A percentile compares a stretch with the other conserved stretches of the same genome.
These are phyloP conservation scores for Teratosphaeria destructans DNA, from an alignment of 2,329 filamentous ascomycete species.

Conservation along the genomic window DNA sequence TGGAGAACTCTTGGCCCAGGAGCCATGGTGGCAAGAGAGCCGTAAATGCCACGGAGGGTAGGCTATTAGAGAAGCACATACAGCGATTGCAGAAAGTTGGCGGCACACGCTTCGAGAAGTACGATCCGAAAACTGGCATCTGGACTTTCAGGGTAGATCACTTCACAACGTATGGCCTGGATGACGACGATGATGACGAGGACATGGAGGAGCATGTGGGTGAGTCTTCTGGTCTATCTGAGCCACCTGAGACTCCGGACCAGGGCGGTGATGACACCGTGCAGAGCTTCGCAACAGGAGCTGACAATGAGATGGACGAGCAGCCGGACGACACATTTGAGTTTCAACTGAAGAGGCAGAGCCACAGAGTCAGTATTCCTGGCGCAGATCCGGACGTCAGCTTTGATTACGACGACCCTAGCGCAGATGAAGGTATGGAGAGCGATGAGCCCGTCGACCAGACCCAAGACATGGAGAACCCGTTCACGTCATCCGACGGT, in stretches of 20 bases:
- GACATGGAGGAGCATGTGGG: slow-evolving; percentile 41
- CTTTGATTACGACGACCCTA: slow-evolving; percentile 49
- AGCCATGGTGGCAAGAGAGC: slow-evolving; percentile 45
- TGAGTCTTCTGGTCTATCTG: slow-evolving; percentile 31
- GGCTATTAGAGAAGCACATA: slow-evolving; percentile 69
- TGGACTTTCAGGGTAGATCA: slow-evolving; percentile 95
- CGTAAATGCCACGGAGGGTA: slow-evolving; percentile 49
- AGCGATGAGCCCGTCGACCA: slow-evolving; percentile 25
- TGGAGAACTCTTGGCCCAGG: slow-evolving; percentile 90
- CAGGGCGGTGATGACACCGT: slow-evolving; percentile 15
- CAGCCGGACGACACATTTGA: slow-evolving; percentile 43
- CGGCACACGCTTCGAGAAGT: slow-evolving; percentile 73
- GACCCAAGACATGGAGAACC: slow-evolving; percentile 10
- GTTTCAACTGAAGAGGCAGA: slow-evolving; percentile 31
- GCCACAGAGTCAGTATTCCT: slow-evolving; percentile 50
- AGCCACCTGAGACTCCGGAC: slow-evolving; percentile 17
- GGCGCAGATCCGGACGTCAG: slow-evolving; percentile 43
- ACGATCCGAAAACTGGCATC: slow-evolving; percentile 66
- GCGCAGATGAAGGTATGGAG: slow-evolving; percentile 26
- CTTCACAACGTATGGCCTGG: slow-evolving; percentile 88
- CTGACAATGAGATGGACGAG: slow-evolving; percentile 9
- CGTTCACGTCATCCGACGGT: slow-evolving; percentile 14
- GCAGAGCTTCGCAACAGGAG: slow-evolving; percentile 16
- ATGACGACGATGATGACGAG: slow-evolving; percentile 52
- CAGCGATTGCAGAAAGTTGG: slow-evolving; percentile 67